Base-by-base conservation (phyloP, 2,329 filamentous ascomycete species). In the Chaetomium sp. region DNA sequence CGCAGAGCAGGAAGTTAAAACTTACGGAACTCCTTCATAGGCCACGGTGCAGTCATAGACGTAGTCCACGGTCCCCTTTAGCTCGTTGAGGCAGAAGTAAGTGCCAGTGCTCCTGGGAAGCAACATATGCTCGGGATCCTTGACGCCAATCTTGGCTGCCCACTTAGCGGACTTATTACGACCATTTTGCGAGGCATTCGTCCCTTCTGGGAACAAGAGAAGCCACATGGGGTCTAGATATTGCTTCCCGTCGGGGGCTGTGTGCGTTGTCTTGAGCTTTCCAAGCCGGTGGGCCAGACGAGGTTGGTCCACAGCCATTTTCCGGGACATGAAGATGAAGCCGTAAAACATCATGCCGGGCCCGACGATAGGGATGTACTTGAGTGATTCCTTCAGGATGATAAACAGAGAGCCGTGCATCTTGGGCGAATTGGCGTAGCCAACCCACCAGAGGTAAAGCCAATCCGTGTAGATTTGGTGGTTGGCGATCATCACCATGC, bases 41-140 rank as follows among this genome's bases (percentile, higher is more conserved):
- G 90, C 91, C 55, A 99, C 86, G 0, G 94, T 97, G 71, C 91
- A 96, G 71, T 95, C 90, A 65, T 95, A 95, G 0, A 95, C 76
- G 73, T 89, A 95, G 9, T 94, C 87, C 0, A 91, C 83, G 0
- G 85, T 86, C 7, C 79, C 81, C 64, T 82, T 82, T 11, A 95
- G 74, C 69, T 95, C 85, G 59, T 85, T 85, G 44, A 95, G 72
- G 64, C 88, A 91, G 66, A 91, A 95, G 61, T 82, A 87, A 59
- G 88, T 80, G 49, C 90, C 90, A 0, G 89, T 94, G 68, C 88
- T 91, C 52, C 90, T 79, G 1, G 90, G 90, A 2, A 95, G 72
- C 62, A 95, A 78, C 53, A 87, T 71, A 67, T 95, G 88, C 65
- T 87, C 80, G 60, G 83, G 80, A 63, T 95, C 88, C 62, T 82